Evolutionary conservation across 306 rosid species (phyloP), one percentile per base, ranked within the genome.

Genomic region (Echinosophora koreensis): DNA sequence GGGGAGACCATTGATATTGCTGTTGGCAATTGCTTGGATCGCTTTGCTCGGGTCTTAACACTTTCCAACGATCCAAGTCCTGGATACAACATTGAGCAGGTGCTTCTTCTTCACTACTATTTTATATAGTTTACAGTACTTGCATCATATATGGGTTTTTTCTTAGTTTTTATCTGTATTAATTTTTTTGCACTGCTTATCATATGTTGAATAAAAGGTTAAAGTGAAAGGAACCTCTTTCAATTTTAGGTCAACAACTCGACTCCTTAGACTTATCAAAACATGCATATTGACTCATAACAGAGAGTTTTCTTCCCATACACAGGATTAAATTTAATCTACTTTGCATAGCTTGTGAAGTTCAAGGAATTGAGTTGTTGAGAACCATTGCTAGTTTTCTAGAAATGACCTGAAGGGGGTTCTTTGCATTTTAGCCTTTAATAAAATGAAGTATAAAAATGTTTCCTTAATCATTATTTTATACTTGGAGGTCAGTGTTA

Each of bases 1-100:
- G 97, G 98, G 5, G 97, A 94, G 85, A 94, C 98, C 30, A 92
- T 94, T 80, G 98, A 94, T 78, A 94, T 92, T 15, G 97, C 97
- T 44, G 96, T 94, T 51, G 97, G 97, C 14, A 92, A 92, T 74
- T 94, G 98, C 89, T 94, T 94, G 96, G 98, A 94, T 71, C 84
- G 98, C 66, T 94, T 90, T 68, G 97, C 98, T 2, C 69, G 97
- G 86, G 96, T 94, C 8, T 86, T 94, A 38, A 86, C 86, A 0
- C 89, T 94, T 65, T 94, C 98, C 58, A 92, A 90, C 83, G 98
- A 94, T 84, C 97, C 97, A 8, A 86, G 88, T 72, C 97, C 96
- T 38, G 96, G 96, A 39, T 92, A 94, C 76, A 92, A 92, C 82
- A 94, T 94, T 73, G 98, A 94, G 90, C 96, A 91, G 93, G 98